Evolutionary conservation across 2,329 filamentous ascomycete genomes (phyloP), one percentile per base, ranked within the genome.

Genomic region (Colletotrichum somersetense): DNA sequence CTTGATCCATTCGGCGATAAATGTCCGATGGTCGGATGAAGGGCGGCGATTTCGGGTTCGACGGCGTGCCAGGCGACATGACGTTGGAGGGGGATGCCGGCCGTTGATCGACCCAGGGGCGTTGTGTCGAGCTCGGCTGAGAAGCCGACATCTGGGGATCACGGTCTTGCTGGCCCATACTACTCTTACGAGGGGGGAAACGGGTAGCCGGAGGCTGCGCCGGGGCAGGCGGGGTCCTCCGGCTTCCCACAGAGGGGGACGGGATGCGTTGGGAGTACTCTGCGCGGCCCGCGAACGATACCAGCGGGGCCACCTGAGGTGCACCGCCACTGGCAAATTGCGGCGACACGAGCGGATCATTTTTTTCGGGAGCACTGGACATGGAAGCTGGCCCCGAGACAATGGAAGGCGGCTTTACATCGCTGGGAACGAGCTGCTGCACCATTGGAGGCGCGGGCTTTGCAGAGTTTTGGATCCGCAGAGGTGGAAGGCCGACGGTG

Each of bases 21-120:
- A 95, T 91, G 75, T 97, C 93, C 16, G 92, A 89, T 1, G 94
- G 93, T 48, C 92, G 87, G 67, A 94, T 86, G 75, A 96, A 91
- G 0, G 91, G 87, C 26, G 89, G 81, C 1, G 89, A 79, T 75
- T 91, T 91, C 62, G 83, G 78, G 75, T 91, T 91, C 63, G 83
- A 79, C 48, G 85, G 75, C 35, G 81, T 81, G 62, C 78, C 75
- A 40, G 81, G 75, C 23, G 82, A 78, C 40, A 74, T 77, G 26
- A 79, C 72, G 66, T 75, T 79, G 56, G 79, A 78, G 10, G 85
- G 84, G 10, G 86, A 86, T 20, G 78, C 78, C 14, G 82, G 77
- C 55, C 81, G 80, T 67, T 82, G 79, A 30, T 81, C 80, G 42
- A 76, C 72, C 79, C 79, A 81, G 14, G 81, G 79, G 33, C 73